Percentiles rank a stretch among this genome's conserved stretches.
phyloP scores from a whole-genome alignment of 495 filamentous ascomycete species.

The Daldinia vernicosa region DNA sequence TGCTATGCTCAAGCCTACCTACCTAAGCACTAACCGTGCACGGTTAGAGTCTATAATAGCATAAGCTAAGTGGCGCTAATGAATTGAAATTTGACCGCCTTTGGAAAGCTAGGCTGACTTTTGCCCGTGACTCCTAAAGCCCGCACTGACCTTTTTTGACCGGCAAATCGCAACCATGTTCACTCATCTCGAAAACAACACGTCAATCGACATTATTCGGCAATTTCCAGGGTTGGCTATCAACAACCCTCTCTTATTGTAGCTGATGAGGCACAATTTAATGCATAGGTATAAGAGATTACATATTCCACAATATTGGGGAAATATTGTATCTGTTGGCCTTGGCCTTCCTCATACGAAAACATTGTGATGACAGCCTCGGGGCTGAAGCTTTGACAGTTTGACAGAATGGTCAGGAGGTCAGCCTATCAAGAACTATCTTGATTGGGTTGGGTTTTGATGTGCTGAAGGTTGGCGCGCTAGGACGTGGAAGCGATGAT shows the following conservation, averaged over 20 bases:
- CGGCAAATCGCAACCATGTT: constrained; percentile 23
- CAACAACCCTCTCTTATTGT: constrained; percentile 19
- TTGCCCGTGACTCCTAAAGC: constrained; percentile 24
- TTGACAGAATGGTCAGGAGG: constrained; percentile 18
- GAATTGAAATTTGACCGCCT: constrained; percentile 35
- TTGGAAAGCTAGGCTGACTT: constrained; percentile 33
- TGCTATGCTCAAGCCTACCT: not conserved
- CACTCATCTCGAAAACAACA: constrained; percentile 39
- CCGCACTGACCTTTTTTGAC: constrained; percentile 30
- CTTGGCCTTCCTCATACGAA: constrained; percentile 7
- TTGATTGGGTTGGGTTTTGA: constrained; percentile 17
- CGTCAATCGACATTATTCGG: constrained; percentile 38
- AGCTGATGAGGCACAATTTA: constrained; percentile 5
- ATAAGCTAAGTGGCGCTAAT: constrained; percentile 7
- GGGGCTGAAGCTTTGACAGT: constrained; percentile 11
- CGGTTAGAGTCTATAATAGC: not conserved
- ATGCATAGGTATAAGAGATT: constrained; percentile 18
- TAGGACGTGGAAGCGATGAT: constrained; percentile 30
- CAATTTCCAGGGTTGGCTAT: constrained; percentile 21
- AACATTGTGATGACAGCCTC: constrained; percentile 20
- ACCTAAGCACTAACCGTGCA: not conserved
- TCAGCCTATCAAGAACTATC: constrained; percentile 3
- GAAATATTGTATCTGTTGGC: constrained; percentile 8
- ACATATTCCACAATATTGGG: not conserved
- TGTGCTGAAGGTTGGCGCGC: constrained; percentile 17